Evolutionary conservation across 495 filamentous ascomycete genomes (phyloP), one percentile per base, ranked within the genome.

Genomic region (Chaetomium cochliodes): DNA sequence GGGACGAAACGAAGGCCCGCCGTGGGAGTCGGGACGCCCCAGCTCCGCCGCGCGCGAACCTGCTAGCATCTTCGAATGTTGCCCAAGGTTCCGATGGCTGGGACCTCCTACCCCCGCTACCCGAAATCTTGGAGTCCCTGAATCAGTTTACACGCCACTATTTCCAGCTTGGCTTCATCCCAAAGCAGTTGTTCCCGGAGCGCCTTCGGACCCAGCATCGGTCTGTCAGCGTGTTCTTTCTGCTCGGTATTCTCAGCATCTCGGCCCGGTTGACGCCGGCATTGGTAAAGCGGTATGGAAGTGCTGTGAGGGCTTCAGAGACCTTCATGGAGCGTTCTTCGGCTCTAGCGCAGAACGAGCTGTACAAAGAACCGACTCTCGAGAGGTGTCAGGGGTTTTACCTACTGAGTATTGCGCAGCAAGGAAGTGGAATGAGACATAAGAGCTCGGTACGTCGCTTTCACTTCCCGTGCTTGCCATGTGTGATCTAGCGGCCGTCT

Each of bases 341-440:
- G 22, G 63, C 63, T n/a, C 70, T 81, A 4, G 81, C 81, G 2
- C 66, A 79, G 49, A 68, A 72, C 37, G 81, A 83, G 61, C 70
- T 83, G 26, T 84, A 83, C 66, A 70, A 75, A 41, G 78, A 77
- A 54, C 78, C 80, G 2, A 78, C 74, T 9, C 69, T 84, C n/a
- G 81, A 84, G 62, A 72, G 78, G 53, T 80, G 77, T 42, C 81
- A 84, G 66, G 80, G 77, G 0, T 82, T 84, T 46, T 84, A 82
- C 63, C 67, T 84, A 8, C 71, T 84, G 26, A 81, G 78, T 57
- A 80, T 84, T 53, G 80, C 81, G 6, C 79, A 84, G 63, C 81
- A 82, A 62, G 81, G 81, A 5, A 81, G 78, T 28, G 80, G 76
- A 2, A 68, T 80, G 58, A 80, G 77, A 46, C 75, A 78, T 39